Evolutionary conservation across 2,329 filamentous ascomycete species (phyloP).

Genomic region (Trichoderma simmonsii): DNA sequence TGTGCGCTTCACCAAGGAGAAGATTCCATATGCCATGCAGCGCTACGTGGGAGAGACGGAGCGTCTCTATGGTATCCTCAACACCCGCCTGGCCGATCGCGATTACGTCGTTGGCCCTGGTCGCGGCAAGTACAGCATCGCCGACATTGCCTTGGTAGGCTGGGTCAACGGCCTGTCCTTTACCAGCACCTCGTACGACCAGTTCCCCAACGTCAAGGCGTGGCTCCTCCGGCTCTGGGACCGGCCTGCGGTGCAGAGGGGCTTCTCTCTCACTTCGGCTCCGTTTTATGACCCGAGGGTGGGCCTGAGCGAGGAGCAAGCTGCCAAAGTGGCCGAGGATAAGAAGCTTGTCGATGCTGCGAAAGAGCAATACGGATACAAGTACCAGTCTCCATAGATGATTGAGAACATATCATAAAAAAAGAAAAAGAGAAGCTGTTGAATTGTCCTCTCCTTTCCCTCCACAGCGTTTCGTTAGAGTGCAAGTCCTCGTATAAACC

Average conservation of each 20-base stretch:
- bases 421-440: background rate
- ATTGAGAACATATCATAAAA: background rate
- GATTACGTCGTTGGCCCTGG: constrained; percentile 54
- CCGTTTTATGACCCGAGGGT: constrained; percentile 35
- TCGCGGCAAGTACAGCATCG: constrained; percentile 58
- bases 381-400: constrained; percentile 42
- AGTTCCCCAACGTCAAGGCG: constrained; percentile 69
- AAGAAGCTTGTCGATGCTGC: constrained; percentile 36
- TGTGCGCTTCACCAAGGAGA: constrained; percentile 62
- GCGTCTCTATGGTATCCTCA: constrained; percentile 69
- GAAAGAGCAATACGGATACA: constrained; percentile 48
- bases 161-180: constrained; percentile 57
- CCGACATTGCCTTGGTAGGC: constrained; percentile 69
- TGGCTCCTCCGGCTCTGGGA: constrained; percentile 70
- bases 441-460: background rate
- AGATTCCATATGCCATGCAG: constrained; percentile 67
- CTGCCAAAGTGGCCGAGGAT: constrained; percentile 27
- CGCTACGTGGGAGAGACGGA: constrained; percentile 74
- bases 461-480: background rate
- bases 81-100: constrained; percentile 57
- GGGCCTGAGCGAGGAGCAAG: constrained; percentile 23
- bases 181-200: constrained; percentile 41
- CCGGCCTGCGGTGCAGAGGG: constrained; percentile 69
- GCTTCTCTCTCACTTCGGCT: constrained; percentile 62
- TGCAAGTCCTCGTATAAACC: background rate